Conservation (phyloP, 495 filamentous ascomycete genomes). For the Tuber microsphaerosporum region DNA sequence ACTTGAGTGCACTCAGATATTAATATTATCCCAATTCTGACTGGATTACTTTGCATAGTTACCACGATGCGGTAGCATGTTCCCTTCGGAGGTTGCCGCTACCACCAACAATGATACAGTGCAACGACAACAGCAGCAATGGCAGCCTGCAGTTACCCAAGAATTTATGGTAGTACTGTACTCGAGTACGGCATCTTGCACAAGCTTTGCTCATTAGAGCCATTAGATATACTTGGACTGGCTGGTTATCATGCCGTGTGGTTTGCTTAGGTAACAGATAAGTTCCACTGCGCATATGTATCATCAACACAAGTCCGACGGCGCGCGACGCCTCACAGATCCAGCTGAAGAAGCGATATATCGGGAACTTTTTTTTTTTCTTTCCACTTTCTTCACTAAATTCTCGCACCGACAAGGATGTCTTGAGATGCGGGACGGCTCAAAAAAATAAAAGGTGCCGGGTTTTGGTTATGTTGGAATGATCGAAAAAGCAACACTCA, state of each 20-base stretch:
- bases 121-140: neutral
- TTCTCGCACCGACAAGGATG: neutral
- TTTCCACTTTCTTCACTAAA: neutral
- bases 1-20: neutral
- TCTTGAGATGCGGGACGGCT: neutral
- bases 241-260: slow-evolving; percentile 1
- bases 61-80: neutral
- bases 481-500: neutral
- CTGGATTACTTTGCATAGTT: neutral
- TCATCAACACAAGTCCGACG: neutral
- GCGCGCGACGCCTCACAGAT: slow-evolving; percentile 1
- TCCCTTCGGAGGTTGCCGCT: neutral
- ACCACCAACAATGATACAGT: neutral
- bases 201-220: neutral
- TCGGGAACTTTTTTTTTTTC: neutral
- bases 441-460: neutral
- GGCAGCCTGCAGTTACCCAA: neutral
- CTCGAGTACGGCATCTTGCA: neutral
- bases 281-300: neutral
- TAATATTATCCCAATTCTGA: neutral
- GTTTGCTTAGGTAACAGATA: slow-evolving; percentile 3
- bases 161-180: neutral
- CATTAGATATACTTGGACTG: neutral
- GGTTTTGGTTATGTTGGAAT: neutral
- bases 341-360: neutral